Conservation (phyloP, 2,329 filamentous ascomycete genomes). For the Lachnellula subtilissima region DNA sequence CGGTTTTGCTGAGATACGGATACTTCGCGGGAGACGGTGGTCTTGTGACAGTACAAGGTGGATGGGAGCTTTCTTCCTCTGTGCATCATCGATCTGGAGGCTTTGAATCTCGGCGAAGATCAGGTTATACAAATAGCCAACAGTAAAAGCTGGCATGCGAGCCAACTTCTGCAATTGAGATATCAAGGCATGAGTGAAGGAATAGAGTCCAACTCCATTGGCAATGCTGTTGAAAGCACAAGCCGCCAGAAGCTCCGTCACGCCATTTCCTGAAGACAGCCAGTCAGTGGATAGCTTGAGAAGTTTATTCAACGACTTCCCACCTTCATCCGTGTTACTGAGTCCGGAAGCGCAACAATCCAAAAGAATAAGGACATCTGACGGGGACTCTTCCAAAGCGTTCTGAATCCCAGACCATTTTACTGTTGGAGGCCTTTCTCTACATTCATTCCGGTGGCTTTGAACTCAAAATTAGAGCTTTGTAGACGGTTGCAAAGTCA, state of each 20-base stretch:
- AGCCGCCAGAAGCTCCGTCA: slow-evolving; percentile 40
- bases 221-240: slow-evolving; percentile 47
- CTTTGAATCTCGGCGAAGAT: slow-evolving; percentile 7
- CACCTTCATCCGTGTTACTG: slow-evolving; percentile 7
- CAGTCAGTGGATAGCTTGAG: background rate
- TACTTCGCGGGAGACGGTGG: slow-evolving; percentile 3
- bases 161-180: background rate
- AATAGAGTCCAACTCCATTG: slow-evolving; percentile 30
- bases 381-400: slow-evolving; percentile 51
- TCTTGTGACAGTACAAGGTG: slow-evolving; percentile 8
- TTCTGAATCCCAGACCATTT: slow-evolving; percentile 33
- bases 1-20: background rate
- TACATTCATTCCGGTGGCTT: slow-evolving; percentile 5
- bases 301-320: background rate
- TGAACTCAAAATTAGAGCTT: background rate
- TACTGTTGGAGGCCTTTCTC: slow-evolving; percentile 7
- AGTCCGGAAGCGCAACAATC: slow-evolving; percentile 49
- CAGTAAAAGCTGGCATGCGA: slow-evolving; percentile 40
- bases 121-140: slow-evolving; percentile 36
- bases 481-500: too few species aligned
- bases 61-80: slow-evolving; percentile 3
- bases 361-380: slow-evolving; percentile 53
- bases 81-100: background rate
- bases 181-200: slow-evolving; percentile 12
- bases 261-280: slow-evolving; percentile 4